Conservation (phyloP, 306 rosid genomes). For the Sicyos baderoa region DNA sequence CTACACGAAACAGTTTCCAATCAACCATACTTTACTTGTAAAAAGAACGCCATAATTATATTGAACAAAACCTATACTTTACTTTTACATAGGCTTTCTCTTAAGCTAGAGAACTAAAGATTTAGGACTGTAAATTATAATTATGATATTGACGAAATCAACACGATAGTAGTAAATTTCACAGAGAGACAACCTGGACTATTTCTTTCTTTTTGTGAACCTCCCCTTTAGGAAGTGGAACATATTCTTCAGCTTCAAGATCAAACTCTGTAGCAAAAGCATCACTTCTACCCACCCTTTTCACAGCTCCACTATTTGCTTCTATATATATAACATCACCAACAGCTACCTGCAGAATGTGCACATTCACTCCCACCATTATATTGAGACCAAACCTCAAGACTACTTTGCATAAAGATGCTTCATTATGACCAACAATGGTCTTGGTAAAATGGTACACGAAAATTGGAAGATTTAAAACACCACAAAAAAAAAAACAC, state of each 20-base stretch:
- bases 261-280: conserved; percentile 97
- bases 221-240: conserved; percentile 98
- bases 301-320: conserved; percentile 96
- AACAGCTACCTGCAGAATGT: conserved; percentile 57
- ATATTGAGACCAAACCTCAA: background rate
- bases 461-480: background rate
- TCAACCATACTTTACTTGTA: background rate
- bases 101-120: background rate
- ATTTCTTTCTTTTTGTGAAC: conserved; percentile 96
- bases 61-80: too few relatives aligned
- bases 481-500: background rate
- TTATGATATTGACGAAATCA: conserved; percentile 12
- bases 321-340: conserved; percentile 95
- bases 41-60: background rate
- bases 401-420: background rate
- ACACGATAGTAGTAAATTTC: too few relatives aligned
- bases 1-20: background rate
- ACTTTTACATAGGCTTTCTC: background rate
- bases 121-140: background rate
- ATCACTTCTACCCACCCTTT: conserved; percentile 94
- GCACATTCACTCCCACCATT: background rate
- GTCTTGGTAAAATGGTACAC: background rate
- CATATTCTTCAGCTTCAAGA: conserved; percentile 97
- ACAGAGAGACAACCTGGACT: conserved; percentile 63
- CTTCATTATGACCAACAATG: background rate